Evolutionary conservation across 2,329 filamentous ascomycete genomes (phyloP), one percentile per base, ranked within the genome.

Genomic region (Shiraia bambusicola): DNA sequence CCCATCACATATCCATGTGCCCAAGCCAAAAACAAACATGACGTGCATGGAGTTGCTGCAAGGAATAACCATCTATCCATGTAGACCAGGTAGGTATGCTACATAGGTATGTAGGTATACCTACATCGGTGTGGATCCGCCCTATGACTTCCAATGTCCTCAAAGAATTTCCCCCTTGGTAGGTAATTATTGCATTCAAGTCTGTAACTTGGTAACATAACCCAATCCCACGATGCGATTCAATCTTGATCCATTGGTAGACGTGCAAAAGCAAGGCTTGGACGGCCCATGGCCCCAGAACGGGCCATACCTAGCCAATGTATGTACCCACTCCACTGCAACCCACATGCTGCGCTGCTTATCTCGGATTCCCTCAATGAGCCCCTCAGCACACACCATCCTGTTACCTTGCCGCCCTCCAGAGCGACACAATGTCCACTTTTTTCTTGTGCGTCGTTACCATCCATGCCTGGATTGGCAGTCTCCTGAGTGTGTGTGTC

Each of bases 271-370:
- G 46, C 34, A 48, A 53, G 52, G 50, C 50, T 57, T 54, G 49
- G 55, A 44, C 38, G 61, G 45, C 59, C 62, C 62, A 62, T 45
- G n/a, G n/a, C n/a, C n/a, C n/a, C n/a, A n/a, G n/a, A n/a, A n/a
- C n/a, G n/a, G n/a, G n/a, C n/a, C n/a, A n/a, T n/a, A n/a, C n/a
- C n/a, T n/a, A n/a, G n/a, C n/a, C n/a, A n/a, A n/a, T n/a, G n/a
- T n/a, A 57, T 63, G 49, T 65, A 64, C 56, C 61, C 62, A 65
- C 61, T n/a, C n/a, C n/a, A n/a, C n/a, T n/a, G n/a, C n/a, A n/a
- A n/a, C n/a, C n/a, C n/a, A n/a, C n/a, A n/a, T n/a, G n/a, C n/a
- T n/a, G 53, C 29, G 52, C 44, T 54, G 34, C 52, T 64, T 65
- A 64, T 65, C 61, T 61, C 52, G 56, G 52, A 50, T 57, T 61